A percentile compares a stretch with the other conserved stretches of the same genome.
phyloP scores from a whole-genome alignment of 441 rosid species.

The Syzygium malaccense region DNA sequence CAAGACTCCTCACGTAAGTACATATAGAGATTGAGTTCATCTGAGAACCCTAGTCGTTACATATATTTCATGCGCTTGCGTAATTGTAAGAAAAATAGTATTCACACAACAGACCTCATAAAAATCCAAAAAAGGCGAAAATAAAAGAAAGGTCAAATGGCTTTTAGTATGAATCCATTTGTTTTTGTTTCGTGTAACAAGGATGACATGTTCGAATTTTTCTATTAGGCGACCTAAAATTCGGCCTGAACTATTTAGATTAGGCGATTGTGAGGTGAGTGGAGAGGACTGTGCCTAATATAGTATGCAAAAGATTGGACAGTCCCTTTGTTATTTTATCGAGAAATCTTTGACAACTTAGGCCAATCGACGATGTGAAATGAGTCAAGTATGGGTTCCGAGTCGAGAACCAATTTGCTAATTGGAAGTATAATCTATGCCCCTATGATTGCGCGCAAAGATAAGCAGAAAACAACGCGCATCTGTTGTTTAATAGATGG shows the following conservation, averaged over 20 bases:
- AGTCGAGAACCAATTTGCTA: background rate
- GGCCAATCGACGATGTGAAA: background rate
- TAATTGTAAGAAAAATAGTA: background rate
- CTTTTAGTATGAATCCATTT: background rate
- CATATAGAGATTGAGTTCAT: background rate
- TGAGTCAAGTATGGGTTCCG: background rate
- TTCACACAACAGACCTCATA: background rate
- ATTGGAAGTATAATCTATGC: background rate
- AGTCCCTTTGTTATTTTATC: background rate
- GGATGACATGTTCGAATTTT: background rate
- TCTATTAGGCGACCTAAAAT: background rate
- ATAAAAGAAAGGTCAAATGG: background rate
- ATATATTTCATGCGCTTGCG: background rate
- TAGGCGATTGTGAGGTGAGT: background rate
- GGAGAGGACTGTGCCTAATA: background rate
- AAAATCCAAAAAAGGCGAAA: background rate
- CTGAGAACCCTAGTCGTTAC: background rate
- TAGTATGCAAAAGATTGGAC: background rate
- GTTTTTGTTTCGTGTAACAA: background rate
- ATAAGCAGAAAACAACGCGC: background rate
- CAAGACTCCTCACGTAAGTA: background rate
- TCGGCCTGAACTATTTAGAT: background rate
- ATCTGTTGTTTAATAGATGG: background rate
- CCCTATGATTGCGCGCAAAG: background rate
- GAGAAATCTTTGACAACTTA: background rate